Conservation (phyloP, 176 grass and related monocot genomes). For the Phoenix roebelenii region DNA sequence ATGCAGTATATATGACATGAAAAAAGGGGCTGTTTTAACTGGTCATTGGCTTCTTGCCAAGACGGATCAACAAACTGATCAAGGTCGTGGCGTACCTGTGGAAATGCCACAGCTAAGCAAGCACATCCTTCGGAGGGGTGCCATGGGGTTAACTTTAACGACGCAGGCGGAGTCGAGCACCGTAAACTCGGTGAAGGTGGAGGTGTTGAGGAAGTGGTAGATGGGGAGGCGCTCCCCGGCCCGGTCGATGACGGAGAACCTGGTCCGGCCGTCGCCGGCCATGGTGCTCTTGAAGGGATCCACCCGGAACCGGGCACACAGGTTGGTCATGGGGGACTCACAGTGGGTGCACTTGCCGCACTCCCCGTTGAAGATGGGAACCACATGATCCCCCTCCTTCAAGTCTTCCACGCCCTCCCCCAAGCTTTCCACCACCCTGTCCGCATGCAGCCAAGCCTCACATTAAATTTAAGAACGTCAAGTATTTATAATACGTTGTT, state of each 20-base stretch:
- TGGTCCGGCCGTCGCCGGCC: constrained; percentile 33
- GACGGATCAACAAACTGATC: too few species aligned
- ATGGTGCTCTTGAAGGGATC: constrained; percentile 60
- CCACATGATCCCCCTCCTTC: constrained; percentile 44
- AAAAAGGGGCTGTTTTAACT: too few species aligned
- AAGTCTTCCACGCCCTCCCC: constrained; percentile 64
- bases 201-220: constrained; percentile 94
- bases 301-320: constrained; percentile 44
- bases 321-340: constrained; percentile 36
- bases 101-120: constrained; percentile 80
- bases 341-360: constrained; percentile 51
- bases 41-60: too few species aligned
- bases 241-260: constrained; percentile 28
- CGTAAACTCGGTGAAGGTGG: constrained; percentile 85
- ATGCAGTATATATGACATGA: too few species aligned
- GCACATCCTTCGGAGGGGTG: constrained; percentile 63
- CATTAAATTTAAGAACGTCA: too few species aligned
- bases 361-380: constrained; percentile 78
- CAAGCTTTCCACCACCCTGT: constrained; percentile 78
- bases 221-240: constrained; percentile 20
- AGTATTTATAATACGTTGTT: too few species aligned
- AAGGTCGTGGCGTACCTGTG: constrained; percentile 39
- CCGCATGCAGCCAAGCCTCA: too few species aligned
- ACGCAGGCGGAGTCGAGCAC: constrained; percentile 67
- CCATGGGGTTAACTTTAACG: constrained; percentile 42